These are phyloP conservation scores for Mortierella sp. DNA, from an alignment of 371 early-diverging fungal species.

Conservation along the genomic window DNA sequence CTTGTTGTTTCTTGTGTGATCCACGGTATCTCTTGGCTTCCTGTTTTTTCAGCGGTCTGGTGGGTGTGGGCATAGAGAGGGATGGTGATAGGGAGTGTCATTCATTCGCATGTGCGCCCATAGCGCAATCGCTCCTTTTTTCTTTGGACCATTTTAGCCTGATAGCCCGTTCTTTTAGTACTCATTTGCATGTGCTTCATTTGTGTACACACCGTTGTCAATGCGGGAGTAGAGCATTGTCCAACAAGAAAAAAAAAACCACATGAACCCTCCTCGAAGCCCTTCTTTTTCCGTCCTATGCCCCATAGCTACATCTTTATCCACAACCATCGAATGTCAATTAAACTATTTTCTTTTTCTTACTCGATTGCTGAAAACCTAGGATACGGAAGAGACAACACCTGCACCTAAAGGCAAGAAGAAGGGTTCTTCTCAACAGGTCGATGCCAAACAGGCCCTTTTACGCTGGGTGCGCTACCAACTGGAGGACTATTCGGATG, in stretches of 20 bases:
- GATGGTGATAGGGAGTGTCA: neutral
- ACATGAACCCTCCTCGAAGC: constrained; percentile 10
- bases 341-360: neutral
- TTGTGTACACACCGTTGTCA: constrained; percentile 4
- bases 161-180: constrained; percentile 4
- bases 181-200: constrained; percentile 19
- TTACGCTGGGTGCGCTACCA: constrained; percentile 72
- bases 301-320: no score
- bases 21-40: neutral
- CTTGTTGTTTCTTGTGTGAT: neutral
- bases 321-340: neutral
- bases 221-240: neutral
- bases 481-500: constrained; percentile 69
- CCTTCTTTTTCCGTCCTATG: neutral
- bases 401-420: constrained; percentile 36
- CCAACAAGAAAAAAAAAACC: constrained; percentile 26
- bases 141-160: neutral
- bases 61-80: neutral
- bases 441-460: constrained; percentile 65
- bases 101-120: constrained; percentile 1
- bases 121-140: constrained; percentile 2
- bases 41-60: neutral
- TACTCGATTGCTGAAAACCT: neutral
- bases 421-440: constrained; percentile 53
- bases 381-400: constrained; percentile 26